Evolutionary conservation across 441 rosid species (phyloP).

Genomic region (Erysimum pusillum): DNA sequence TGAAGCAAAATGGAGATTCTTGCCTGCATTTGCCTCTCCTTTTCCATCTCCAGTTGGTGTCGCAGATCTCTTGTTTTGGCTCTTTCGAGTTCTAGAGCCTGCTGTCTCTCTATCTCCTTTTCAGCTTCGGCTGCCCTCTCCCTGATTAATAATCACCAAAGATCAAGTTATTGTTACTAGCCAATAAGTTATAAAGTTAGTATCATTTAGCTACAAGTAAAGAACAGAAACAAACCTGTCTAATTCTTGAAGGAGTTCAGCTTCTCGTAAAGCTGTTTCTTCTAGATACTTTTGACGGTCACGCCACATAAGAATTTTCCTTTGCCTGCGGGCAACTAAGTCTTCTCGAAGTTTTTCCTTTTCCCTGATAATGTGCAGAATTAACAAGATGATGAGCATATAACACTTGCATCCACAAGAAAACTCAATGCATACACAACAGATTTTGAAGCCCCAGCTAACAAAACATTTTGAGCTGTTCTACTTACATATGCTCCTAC

Average conservation of each 20-base stretch:
- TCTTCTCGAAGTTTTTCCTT: conserved; percentile 73
- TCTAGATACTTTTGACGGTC: conserved; percentile 77
- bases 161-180: neutral
- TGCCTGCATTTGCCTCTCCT: conserved; percentile 87
- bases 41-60: conserved; percentile 83
- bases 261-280: conserved; percentile 75
- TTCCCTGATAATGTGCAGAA: conserved; percentile 55
- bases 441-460: neutral
- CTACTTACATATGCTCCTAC: conserved; percentile 1
- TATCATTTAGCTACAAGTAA: conserved; percentile 27
- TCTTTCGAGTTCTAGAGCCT: conserved; percentile 75
- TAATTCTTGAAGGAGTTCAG: conserved; percentile 75
- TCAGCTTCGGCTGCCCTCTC: conserved; percentile 78
- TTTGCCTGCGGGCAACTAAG: conserved; percentile 69
- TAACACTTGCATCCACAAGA: neutral
- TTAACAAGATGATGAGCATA: conserved; percentile 2
- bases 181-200: conserved; percentile 8
- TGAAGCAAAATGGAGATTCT: conserved; percentile 27
- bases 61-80: conserved; percentile 83
- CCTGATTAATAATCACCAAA: conserved; percentile 49
- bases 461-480: conserved; percentile 3
- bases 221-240: conserved; percentile 63
- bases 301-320: conserved; percentile 68
- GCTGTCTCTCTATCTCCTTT: conserved; percentile 85
- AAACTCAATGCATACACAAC: neutral